Conservation (phyloP, 345 rosid species). For the Eucalyptus cloeziana region DNA sequence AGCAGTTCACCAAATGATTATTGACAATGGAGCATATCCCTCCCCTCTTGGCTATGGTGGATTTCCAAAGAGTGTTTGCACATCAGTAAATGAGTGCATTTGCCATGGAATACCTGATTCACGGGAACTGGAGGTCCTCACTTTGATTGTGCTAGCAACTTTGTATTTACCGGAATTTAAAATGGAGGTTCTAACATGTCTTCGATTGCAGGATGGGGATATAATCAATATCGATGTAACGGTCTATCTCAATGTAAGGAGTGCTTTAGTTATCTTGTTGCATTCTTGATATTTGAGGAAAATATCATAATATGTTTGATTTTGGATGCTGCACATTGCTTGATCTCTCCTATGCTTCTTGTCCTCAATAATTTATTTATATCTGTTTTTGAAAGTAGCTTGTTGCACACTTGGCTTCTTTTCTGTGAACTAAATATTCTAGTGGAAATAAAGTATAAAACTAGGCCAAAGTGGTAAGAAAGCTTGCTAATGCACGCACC, state of each 20-base stretch:
- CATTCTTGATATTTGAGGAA: not conserved
- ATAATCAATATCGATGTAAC: conserved; percentile 91
- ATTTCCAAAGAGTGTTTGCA: conserved; percentile 96
- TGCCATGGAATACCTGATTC: conserved; percentile 98
- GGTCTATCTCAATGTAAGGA: conserved; percentile 67
- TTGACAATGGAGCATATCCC: conserved; percentile 93
- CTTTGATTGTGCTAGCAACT: not conserved
- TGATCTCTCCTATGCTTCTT: not conserved
- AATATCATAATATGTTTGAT: not conserved
- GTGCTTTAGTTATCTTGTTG: not conserved
- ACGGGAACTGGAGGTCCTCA: conserved; percentile 60
- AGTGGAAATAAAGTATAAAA: not conserved
- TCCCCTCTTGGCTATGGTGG: conserved; percentile 98
- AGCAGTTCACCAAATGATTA: conserved; percentile 88
- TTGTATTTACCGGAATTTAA: not conserved
- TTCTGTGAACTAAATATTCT: not conserved
- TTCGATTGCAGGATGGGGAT: conserved; percentile 76
- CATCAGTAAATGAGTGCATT: conserved; percentile 93
- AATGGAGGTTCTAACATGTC: not conserved
- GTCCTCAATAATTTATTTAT: not conserved
- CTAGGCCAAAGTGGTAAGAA: not conserved
- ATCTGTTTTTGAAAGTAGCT: not conserved
- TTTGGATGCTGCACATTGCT: not conserved
- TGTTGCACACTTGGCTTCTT: not conserved
- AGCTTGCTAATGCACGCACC: not conserved